Conservation (phyloP, 768 basidiomycete genomes). For the Panaeolus cyanescens region DNA sequence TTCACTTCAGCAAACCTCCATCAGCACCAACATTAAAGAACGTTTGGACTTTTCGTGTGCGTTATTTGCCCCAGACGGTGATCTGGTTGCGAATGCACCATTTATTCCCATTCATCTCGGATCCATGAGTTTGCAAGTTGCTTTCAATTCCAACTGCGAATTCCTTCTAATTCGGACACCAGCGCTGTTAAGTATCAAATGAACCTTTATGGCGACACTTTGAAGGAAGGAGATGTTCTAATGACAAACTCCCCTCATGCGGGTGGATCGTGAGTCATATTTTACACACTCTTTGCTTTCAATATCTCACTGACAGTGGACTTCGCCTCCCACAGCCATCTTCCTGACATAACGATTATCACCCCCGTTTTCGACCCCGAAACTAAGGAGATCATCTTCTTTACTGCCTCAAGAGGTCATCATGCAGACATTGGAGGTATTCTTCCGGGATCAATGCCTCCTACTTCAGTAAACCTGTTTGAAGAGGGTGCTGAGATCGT, state of each 20-base stretch:
- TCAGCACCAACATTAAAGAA: conserved; percentile 95
- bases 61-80: conserved; percentile 92
- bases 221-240: conserved; percentile 90
- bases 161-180: conserved; percentile 1
- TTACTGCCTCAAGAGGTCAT: conserved; percentile 91
- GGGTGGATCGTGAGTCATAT: conserved; percentile 74
- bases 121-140: conserved; percentile 85
- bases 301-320: not conserved
- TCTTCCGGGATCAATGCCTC: conserved; percentile 93
- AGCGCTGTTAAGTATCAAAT: conserved; percentile 91
- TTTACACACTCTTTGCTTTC: conserved; percentile 8
- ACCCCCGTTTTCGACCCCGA: conserved; percentile 82
- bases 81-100: conserved; percentile 92
- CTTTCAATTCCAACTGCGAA: not conserved
- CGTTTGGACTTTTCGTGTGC: conserved; percentile 95
- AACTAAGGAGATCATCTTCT: conserved; percentile 80
- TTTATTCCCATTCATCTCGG: conserved; percentile 88
- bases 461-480: conserved; percentile 86
- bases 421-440: conserved; percentile 96
- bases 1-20: conserved; percentile 87
- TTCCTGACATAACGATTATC: conserved; percentile 87
- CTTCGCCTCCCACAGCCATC: conserved; percentile 32
- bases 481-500: conserved; percentile 93
- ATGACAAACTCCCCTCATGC: conserved; percentile 92
- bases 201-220: conserved; percentile 64